A percentile compares a stretch with the other conserved stretches of the same genome.
These are phyloP conservation scores for Dothideomycetes sp. DNA, from an alignment of 2,329 filamentous ascomycete species.

Conservation along the genomic window DNA sequence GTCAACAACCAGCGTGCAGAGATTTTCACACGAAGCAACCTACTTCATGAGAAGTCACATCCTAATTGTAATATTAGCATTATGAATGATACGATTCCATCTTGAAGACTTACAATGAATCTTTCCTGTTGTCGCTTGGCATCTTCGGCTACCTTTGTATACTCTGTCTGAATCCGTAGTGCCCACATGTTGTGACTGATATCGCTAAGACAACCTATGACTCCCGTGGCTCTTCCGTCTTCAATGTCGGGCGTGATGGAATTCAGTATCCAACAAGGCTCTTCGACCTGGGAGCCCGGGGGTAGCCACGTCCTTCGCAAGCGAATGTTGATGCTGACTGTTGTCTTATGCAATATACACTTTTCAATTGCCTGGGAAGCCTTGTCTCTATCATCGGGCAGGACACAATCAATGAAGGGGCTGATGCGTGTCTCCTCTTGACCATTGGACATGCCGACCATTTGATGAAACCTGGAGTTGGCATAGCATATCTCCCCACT, in stretches of 20 bases:
- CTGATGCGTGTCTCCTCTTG: not conserved
- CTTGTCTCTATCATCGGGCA: not conserved
- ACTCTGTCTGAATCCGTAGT: constrained; percentile 3
- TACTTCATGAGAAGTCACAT: constrained; percentile 1
- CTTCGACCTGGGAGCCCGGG: not conserved
- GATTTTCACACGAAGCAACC: not conserved
- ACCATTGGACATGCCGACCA: not conserved
- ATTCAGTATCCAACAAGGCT: constrained; percentile 1
- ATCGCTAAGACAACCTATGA: constrained; percentile 1
- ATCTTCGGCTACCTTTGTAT: not conserved
- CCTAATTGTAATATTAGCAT: not conserved
- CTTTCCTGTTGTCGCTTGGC: constrained; percentile 2
- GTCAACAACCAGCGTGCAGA: not conserved
- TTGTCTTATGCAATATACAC: not conserved
- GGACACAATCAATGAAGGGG: not conserved
- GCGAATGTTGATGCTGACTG: constrained; percentile 1
- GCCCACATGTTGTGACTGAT: constrained; percentile 5
- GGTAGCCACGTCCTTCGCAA: constrained; percentile 1
- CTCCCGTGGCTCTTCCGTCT: not conserved
- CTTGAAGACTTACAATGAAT: constrained; percentile 5
- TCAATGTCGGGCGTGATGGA: constrained; percentile 3
- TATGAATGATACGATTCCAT: too few relatives aligned
- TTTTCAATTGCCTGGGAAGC: not conserved
- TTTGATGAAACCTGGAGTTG: constrained; percentile 1
- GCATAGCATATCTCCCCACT: not conserved